Conservation (phyloP, 2,329 filamentous ascomycete species). For the Ceratocystis huliohia region DNA sequence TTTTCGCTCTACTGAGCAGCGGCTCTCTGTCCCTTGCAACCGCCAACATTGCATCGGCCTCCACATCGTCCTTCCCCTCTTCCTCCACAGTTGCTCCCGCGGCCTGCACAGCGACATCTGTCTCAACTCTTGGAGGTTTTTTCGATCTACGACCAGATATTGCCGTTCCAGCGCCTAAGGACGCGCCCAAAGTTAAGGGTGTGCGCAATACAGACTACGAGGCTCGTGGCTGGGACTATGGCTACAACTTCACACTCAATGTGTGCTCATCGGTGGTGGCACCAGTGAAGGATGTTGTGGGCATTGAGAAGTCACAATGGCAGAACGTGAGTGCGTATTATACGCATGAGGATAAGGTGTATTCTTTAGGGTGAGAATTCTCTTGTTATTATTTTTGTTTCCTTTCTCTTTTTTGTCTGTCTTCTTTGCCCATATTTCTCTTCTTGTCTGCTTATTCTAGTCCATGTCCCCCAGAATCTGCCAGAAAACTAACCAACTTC, state of each 20-base stretch:
- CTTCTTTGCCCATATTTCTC: background rate
- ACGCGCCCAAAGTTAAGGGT: conserved; percentile 34
- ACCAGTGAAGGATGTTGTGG: conserved; percentile 47
- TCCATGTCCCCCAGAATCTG: background rate
- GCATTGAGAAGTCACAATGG: conserved; percentile 50
- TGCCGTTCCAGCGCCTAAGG: conserved; percentile 32
- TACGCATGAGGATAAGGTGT: conserved; percentile 49
- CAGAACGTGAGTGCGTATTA: conserved; percentile 72
- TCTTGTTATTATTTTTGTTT: conserved; percentile 15
- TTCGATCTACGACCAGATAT: conserved; percentile 46
- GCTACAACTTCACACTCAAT: conserved; percentile 71
- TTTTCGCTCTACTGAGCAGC: conserved; percentile 23
- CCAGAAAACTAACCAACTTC: conserved; percentile 4
- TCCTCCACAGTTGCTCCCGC: conserved; percentile 27
- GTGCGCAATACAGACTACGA: conserved; percentile 41
- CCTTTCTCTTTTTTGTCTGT: conserved; percentile 24
- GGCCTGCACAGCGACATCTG: conserved; percentile 44
- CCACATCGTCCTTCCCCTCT: conserved; percentile 31
- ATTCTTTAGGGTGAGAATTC: conserved; percentile 57
- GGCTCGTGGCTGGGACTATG: conserved; percentile 62
- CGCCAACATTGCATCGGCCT: conserved; percentile 26
- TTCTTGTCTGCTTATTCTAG: background rate
- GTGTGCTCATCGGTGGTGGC: conserved; percentile 67
- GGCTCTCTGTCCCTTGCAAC: conserved; percentile 28
- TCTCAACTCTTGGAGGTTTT: conserved; percentile 43